Percentiles rank a stretch among this genome's conserved stretches.
Conservation (phyloP, 192 early-diverging fungal species). For the Backusella westeae region DNA sequence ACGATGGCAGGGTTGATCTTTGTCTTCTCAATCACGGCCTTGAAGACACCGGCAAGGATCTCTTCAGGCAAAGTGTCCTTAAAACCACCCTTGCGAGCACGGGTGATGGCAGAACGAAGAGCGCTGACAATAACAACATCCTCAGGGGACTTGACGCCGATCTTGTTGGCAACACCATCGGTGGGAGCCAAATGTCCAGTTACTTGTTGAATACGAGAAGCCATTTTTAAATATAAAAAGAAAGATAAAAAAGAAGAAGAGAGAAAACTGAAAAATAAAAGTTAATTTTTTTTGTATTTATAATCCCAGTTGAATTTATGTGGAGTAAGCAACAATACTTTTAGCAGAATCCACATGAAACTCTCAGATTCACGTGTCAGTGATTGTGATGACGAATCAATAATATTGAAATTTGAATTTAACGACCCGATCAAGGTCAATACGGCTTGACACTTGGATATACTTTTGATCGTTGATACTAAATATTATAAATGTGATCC, state of each 20-base stretch:
- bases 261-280: not conserved
- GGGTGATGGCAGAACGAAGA: constrained; percentile 84
- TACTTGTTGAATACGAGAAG: constrained; percentile 55
- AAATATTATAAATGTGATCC: too few relatives aligned
- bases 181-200: constrained; percentile 47
- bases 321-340: constrained; percentile 15
- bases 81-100: constrained; percentile 90
- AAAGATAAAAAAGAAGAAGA: not conserved
- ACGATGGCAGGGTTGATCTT: constrained; percentile 85
- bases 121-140: constrained; percentile 93
- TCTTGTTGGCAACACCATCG: constrained; percentile 45
- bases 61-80: constrained; percentile 82
- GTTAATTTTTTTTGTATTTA: not conserved
- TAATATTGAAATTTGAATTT: not conserved
- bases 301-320: not conserved
- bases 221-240: constrained; percentile 31
- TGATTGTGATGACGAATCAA: constrained; percentile 1
- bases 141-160: constrained; percentile 77
- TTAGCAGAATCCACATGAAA: not conserved
- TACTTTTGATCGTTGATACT: too few relatives aligned
- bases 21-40: constrained; percentile 70
- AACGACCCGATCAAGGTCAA: not conserved
- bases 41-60: constrained; percentile 74
- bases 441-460: not conserved
- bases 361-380: constrained; percentile 5